Evolutionary conservation across 768 basidiomycete genomes (phyloP), one percentile per base, ranked within the genome.

Genomic region (Lactarius sanguifluus): DNA sequence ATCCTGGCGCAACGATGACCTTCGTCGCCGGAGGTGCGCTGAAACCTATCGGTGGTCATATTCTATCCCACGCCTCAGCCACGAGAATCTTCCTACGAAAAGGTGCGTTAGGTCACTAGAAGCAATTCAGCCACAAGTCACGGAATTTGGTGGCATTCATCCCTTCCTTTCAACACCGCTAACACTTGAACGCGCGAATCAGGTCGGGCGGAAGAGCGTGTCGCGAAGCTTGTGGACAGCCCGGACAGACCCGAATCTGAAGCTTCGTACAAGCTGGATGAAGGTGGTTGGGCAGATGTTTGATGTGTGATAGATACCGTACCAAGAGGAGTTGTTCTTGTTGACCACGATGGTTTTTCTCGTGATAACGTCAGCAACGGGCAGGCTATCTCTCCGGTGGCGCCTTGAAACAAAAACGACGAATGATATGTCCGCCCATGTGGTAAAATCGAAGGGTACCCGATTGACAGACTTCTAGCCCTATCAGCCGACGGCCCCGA

Each of bases 1-100:
- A 98, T 75, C 96, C 96, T 25, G 96, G 96, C 58, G 95, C 94
- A 58, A 93, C 91, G 2, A 92, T 92, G 88, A 92, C 92, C 59
- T 98, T 98, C 73, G 95, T 96, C 50, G 95, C 94, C 30, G 95
- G 94, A 47, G 92, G 94, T 40, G 92, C 91, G 23, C 82, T 95
- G 45, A 96, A 96, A 77, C 93, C 94, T 20, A 91, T 96, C 55
- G 92, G 92, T 45, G 92, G 92, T 0, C 92, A 94, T 72, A 93
- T 94, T 68, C 78, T 94, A 52, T 94, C 92, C 0, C 92, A 82
- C 64, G 91, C 93, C 20, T 94, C 92, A n/a, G 88, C 93, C 5
- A 93, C 92, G 10, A 83, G 92, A 62, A 83, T 94, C 72, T 93
- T 91, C 75, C 81, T 94, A 69, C 85, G 92, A n/a, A 94, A 94